Conservation (phyloP, 352 stramenopile genomes). For the Pythium vanterpoolii region DNA sequence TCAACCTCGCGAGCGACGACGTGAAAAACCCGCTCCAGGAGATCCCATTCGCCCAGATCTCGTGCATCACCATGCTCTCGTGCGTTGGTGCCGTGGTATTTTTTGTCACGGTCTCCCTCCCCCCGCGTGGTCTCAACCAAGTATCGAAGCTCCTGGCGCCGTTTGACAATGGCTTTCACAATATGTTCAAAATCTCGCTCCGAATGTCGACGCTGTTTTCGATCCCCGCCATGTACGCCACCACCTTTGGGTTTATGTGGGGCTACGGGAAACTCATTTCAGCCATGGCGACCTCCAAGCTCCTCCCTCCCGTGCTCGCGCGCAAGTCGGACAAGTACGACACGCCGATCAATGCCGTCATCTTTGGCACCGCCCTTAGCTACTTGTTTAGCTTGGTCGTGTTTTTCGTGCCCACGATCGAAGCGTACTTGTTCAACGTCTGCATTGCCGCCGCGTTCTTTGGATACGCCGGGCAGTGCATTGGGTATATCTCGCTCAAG, state of each 20-base stretch:
- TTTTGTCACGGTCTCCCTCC: constrained; percentile 26
- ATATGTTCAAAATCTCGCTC: constrained; percentile 24
- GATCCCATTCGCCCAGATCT: constrained; percentile 27
- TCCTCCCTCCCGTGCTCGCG: constrained; percentile 19
- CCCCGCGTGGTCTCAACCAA: constrained; percentile 19
- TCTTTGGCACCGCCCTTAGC: constrained; percentile 21
- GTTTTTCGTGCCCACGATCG: constrained; percentile 19
- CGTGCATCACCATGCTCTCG: constrained; percentile 25
- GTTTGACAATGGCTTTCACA: constrained; percentile 27
- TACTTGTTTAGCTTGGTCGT: constrained; percentile 27
- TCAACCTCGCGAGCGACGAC: constrained; percentile 26
- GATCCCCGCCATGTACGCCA: constrained; percentile 31
- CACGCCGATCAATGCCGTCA: constrained; percentile 26
- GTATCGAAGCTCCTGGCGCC: constrained; percentile 26
- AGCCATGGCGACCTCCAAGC: constrained; percentile 25
- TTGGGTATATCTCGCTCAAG: constrained; percentile 32
- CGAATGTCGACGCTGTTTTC: constrained; percentile 26
- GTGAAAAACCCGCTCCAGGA: constrained; percentile 7
- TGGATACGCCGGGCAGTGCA: constrained; percentile 29
- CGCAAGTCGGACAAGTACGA: constrained; percentile 21
- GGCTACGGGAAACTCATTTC: constrained; percentile 26
- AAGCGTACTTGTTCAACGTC: constrained; percentile 25
- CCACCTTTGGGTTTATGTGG: constrained; percentile 34
- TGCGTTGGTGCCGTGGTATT: constrained; percentile 16
- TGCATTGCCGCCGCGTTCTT: constrained; percentile 26